Percentiles rank a stretch among this genome's conserved stretches.
Conservation (phyloP, 306 rosid genomes). For the Rosa rugosa region DNA sequence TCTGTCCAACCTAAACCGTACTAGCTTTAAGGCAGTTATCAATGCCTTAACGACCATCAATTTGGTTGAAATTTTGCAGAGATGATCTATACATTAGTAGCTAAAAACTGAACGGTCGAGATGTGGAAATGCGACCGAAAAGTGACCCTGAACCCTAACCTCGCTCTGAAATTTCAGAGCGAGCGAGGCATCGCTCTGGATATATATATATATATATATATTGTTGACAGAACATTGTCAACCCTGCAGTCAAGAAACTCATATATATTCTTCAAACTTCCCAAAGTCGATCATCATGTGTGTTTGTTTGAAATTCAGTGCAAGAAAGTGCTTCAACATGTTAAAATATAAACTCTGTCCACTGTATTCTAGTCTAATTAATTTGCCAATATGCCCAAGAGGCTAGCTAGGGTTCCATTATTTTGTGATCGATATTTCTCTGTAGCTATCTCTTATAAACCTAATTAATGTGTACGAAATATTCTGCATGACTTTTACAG, state of each 20-base stretch:
- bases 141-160: no score
- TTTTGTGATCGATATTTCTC: background rate
- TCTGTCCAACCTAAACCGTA: no score
- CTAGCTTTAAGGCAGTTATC: no score
- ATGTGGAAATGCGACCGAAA: no score
- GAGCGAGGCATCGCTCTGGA: no score
- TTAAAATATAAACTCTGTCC: background rate
- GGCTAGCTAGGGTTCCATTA: background rate
- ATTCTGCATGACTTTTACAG: background rate
- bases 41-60: no score
- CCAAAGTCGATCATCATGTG: constrained; percentile 4
- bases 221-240: background rate
- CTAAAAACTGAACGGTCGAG: no score
- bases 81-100: no score
- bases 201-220: background rate
- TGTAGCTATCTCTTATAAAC: background rate
- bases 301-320: background rate
- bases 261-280: background rate
- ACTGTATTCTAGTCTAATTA: background rate
- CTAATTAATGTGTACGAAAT: background rate
- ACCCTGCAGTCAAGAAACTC: no score
- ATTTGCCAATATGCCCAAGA: background rate
- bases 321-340: constrained; percentile 2
- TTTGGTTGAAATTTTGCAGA: no score
- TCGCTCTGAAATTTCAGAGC: no score